Conservation (phyloP, 306 rosid genomes). For the Phaseolus lunatus region DNA sequence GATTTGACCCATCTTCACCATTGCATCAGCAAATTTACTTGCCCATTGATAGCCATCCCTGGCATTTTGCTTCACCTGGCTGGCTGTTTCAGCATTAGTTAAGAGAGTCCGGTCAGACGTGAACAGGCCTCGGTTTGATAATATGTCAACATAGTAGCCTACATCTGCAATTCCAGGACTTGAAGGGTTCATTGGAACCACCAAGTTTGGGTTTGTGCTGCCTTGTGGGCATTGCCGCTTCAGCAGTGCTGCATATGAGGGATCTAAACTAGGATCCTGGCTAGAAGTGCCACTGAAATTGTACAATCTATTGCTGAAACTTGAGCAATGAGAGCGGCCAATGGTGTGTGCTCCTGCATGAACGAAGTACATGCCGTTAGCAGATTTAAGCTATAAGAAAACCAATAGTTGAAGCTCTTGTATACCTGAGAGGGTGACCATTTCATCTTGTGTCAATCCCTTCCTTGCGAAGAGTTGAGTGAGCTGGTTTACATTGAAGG, state of each 20-base stretch:
- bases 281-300: slow-evolving; percentile 61
- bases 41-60: slow-evolving; percentile 54
- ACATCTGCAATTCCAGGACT: slow-evolving; percentile 56
- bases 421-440: slow-evolving; percentile 80
- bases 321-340: slow-evolving; percentile 72
- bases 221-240: slow-evolving; percentile 68
- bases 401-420: slow-evolving; percentile 4
- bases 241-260: slow-evolving; percentile 56
- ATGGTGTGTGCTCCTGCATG: slow-evolving; percentile 75
- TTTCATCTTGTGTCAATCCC: slow-evolving; percentile 79
- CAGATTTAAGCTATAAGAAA: slow-evolving; percentile 12
- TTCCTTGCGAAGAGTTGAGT: slow-evolving; percentile 61
- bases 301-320: slow-evolving; percentile 67
- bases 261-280: slow-evolving; percentile 74
- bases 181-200: slow-evolving; percentile 68
- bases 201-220: slow-evolving; percentile 54
- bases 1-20: slow-evolving; percentile 77
- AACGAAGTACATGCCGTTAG: not conserved
- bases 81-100: slow-evolving; percentile 51
- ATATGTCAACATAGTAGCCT: slow-evolving; percentile 54
- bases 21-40: slow-evolving; percentile 61
- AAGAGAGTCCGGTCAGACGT: slow-evolving; percentile 74
- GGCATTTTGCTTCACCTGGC: slow-evolving; percentile 59
- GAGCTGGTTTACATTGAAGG: slow-evolving; percentile 65
- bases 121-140: slow-evolving; percentile 65